Conservation (phyloP, 495 filamentous ascomycete genomes). For the Recurvomyces mirabilis region DNA sequence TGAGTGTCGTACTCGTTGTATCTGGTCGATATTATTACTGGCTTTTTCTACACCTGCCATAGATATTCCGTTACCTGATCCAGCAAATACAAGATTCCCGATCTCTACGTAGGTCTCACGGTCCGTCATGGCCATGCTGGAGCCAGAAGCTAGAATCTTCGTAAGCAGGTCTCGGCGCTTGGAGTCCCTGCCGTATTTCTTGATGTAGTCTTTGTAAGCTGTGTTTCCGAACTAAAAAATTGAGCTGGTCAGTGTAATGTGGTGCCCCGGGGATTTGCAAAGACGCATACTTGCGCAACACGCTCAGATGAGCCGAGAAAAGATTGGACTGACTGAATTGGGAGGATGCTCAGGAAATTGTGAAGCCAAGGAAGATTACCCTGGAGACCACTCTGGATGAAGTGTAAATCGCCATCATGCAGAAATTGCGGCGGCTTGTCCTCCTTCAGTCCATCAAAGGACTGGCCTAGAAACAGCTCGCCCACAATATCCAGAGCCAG, state of each 20-base stretch:
- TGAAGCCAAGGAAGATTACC: constrained; percentile 4
- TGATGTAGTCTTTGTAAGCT: background rate
- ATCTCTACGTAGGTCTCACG: constrained; percentile 5
- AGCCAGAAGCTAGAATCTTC: background rate
- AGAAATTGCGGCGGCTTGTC: constrained; percentile 1
- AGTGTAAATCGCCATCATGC: constrained; percentile 2
- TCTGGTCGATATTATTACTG: background rate
- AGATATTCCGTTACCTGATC: background rate
- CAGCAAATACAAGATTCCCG: constrained; percentile 9
- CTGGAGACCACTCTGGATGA: background rate
- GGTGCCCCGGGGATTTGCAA: too few relatives aligned
- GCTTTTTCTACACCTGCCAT: background rate
- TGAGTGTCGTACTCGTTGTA: constrained; percentile 9
- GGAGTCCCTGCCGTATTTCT: background rate
- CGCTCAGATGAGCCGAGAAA: background rate
- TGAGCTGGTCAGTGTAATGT: background rate
- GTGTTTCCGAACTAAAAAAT: background rate
- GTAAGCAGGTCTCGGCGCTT: constrained; percentile 2
- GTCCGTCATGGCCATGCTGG: background rate
- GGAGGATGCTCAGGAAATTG: too few relatives aligned
- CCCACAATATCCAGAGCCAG: background rate
- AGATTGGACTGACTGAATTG: too few relatives aligned
- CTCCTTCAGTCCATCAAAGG: constrained; percentile 1
- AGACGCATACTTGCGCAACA: background rate
- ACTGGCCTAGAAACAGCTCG: background rate